These are phyloP conservation scores for Trebouxiophyceae sp. DNA, from an alignment of 163 green algal species.

Conservation along the genomic window DNA sequence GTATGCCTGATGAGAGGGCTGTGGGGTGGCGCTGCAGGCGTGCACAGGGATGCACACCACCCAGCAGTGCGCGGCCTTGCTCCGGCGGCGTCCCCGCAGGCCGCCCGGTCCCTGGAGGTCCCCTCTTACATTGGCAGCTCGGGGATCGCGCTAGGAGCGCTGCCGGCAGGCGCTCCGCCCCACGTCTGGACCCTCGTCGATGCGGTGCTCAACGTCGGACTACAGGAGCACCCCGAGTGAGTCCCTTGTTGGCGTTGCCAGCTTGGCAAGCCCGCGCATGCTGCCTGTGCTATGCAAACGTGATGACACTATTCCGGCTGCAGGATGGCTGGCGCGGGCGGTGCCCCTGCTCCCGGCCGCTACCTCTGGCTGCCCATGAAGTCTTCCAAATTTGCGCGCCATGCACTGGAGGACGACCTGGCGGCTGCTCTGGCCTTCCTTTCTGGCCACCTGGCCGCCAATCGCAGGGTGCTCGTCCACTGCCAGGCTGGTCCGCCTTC, in stretches of 20 bases:
- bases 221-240: constrained; percentile 3
- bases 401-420: constrained; percentile 35
- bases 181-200: constrained; percentile 41
- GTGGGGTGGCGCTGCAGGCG: constrained; percentile 6
- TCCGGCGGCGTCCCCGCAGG: too few species aligned
- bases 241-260: not conserved
- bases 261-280: not conserved
- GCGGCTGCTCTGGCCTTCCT: constrained; percentile 52
- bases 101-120: too few species aligned
- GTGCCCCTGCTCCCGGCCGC: not conserved
- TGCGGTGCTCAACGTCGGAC: constrained; percentile 39
- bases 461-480: constrained; percentile 53
- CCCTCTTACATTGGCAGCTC: too few species aligned
- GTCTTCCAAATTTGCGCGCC: constrained; percentile 40
- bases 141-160: constrained; percentile 32
- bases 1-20: not conserved
- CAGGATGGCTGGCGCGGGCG: not conserved
- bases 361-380: constrained; percentile 54
- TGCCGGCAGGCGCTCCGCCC: constrained; percentile 15
- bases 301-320: too few species aligned
- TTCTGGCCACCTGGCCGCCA: constrained; percentile 34
- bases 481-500: constrained; percentile 37
- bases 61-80: constrained; percentile 1
- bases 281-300: not conserved
- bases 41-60: constrained; percentile 15